Evolutionary conservation across 2,329 filamentous ascomycete genomes (phyloP), one percentile per base, ranked within the genome.

Genomic region (Fonsecaea monophora): DNA sequence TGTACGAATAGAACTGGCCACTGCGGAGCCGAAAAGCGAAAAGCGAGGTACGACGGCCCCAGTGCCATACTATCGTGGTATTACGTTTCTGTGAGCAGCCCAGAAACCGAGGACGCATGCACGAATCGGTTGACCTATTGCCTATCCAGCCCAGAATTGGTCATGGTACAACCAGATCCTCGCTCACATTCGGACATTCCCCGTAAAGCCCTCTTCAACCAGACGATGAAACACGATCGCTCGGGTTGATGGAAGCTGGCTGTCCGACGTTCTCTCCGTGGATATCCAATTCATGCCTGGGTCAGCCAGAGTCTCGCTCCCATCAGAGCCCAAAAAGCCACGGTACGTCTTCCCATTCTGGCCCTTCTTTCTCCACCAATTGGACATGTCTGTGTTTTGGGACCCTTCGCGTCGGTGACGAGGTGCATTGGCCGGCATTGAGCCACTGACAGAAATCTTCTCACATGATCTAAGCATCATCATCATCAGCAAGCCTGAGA

Each of bases 391-490:
- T 32, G 30, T 32, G 4, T 40, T 40, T 40, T 13, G 37, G 12
- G 4, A 4, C 1, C 37, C 21, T 21, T 40, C 37, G 37, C 15
- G 12, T 12, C 4, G 9, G 37, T 3, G 37, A 40, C 10, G 15
- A 40, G 37, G 9, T 12, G 4, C 15, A 40, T 40, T 13, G 10
- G 37, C 37, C 37, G 37, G 15, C 12, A 12, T 40, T 32, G 30
- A 6, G 4, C 30, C 30, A 32, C 30, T 32, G 30, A 32, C 30
- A 32, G 30, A 32, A 5, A 32, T 32, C 30, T 13, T 50, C 9
- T 50, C 45, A 50, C 45, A 50, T 50, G 21, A 50, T 10, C 45
- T 50, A 50, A 50, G 45, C 45, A 18, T 50, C 9, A 8, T 30
- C 18, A 50, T 30, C 9, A 18, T 50, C 45, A 50, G 45, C 18